Evolutionary conservation across 2,329 filamentous ascomycete species (phyloP), one percentile per base, ranked within the genome.

Genomic region (Claviceps quebecensis): DNA sequence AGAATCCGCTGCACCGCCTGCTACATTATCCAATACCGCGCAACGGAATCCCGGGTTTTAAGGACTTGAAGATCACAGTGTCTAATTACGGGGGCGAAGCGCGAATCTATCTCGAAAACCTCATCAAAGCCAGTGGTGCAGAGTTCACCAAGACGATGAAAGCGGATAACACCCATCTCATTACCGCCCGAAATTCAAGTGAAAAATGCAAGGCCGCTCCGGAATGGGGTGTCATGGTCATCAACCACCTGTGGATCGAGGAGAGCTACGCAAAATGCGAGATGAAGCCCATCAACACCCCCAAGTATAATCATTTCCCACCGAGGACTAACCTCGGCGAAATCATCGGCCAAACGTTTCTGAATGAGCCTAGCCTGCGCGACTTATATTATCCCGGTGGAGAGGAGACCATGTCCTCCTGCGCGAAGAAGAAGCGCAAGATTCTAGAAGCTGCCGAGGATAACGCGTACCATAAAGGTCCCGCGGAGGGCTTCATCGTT

Each of bases 61-160:
- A 84, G 53, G 73, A 77, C 7, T 74, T 86, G 65, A 80, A 77
- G 49, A 93, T 98, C 60, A 95, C 89, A 52, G 75, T 98, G 5
- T 97, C 93, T 5, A 98, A 97, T 66, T 98, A 98, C 63, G 88
- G 88, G 45, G 93, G 93, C 36, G 93, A 98, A 66, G 88, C 93
- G 16, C 82, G 93, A 46, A 82, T 88, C 49, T 98, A 97, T 61
- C 75, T 98, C 4, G 90, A 97, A 66, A 97, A 95, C 58, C 75
- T 98, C 39, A 85, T 96, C 59, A 81, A 74, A 54, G 89, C 89
- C 23, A 76, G 84, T 16, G 93, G 93, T 16, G 91, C 87, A 8
- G 83, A 86, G 55, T 97, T 88, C 63, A 98, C 93, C 34, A 95
- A 94, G 69, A 94, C 88, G 0, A 86, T 98, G 81, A 94, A 88